Conservation (phyloP, 1,284 basidiomycete genomes). For the Marasmius tenuissimus region DNA sequence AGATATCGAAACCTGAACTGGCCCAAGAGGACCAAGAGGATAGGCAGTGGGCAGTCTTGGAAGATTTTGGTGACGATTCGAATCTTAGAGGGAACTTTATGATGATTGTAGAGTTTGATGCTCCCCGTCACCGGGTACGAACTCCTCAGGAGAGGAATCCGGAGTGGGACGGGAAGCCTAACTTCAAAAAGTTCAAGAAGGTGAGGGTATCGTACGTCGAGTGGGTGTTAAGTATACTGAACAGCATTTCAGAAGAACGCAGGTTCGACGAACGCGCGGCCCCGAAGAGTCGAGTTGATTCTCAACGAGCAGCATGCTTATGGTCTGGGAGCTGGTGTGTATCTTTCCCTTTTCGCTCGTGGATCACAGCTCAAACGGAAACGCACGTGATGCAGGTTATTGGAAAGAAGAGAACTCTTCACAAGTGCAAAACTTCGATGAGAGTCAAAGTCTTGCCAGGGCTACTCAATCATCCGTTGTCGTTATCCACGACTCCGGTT, state of each 20-base stretch:
- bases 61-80: slow-evolving; percentile 71
- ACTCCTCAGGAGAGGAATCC: slow-evolving; percentile 21
- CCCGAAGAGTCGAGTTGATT: slow-evolving; percentile 49
- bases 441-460: neutral
- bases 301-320: slow-evolving; percentile 54
- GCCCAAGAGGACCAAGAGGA: slow-evolving; percentile 37
- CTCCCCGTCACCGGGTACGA: slow-evolving; percentile 25
- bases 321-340: slow-evolving; percentile 53
- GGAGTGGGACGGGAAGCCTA: slow-evolving; percentile 60
- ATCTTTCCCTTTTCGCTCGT: slow-evolving; percentile 1
- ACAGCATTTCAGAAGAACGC: neutral
- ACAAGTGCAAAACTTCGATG: neutral
- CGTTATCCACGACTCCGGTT: slow-evolving; percentile 31
- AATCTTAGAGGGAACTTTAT: slow-evolving; percentile 82
- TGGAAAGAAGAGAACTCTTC: slow-evolving; percentile 4
- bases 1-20: slow-evolving; percentile 70
- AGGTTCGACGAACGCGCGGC: slow-evolving; percentile 16
- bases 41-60: slow-evolving; percentile 64
- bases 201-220: slow-evolving; percentile 31
- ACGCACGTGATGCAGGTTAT: slow-evolving; percentile 28
- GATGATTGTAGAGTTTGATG: slow-evolving; percentile 74
- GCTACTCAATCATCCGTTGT: slow-evolving; percentile 1
- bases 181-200: slow-evolving; percentile 90
- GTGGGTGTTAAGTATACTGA: neutral
- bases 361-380: neutral